Evolutionary conservation across 805 yeast species (phyloP).

Genomic region (Candida corydali): DNA sequence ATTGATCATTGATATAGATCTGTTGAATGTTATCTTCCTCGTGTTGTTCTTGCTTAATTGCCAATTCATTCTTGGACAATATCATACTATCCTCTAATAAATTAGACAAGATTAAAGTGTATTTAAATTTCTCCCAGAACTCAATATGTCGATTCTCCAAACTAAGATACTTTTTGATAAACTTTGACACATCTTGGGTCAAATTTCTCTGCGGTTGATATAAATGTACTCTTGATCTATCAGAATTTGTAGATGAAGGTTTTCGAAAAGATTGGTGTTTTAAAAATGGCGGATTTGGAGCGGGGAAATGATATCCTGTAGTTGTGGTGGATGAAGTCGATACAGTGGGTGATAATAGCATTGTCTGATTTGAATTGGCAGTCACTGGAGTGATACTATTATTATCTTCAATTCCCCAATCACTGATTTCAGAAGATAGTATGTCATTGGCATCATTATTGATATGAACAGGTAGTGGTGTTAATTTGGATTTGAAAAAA

Average conservation of each 20-base stretch:
- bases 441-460: background rate
- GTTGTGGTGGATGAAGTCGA: slow-evolving; percentile 3
- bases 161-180: slow-evolving; percentile 25
- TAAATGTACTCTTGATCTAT: background rate
- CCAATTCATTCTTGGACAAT: slow-evolving; percentile 39
- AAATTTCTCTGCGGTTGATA: background rate
- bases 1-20: slow-evolving; percentile 10
- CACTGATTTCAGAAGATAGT: slow-evolving; percentile 2
- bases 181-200: slow-evolving; percentile 13
- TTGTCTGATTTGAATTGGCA: background rate
- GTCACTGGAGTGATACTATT: slow-evolving; percentile 1
- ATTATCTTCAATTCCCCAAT: slow-evolving; percentile 35
- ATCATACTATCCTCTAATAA: slow-evolving; percentile 38
- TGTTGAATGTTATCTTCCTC: background rate
- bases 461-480: background rate
- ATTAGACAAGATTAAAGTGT: slow-evolving; percentile 33
- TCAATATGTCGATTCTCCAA: slow-evolving; percentile 13
- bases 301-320: slow-evolving; percentile 1
- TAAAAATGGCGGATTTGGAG: slow-evolving; percentile 2
- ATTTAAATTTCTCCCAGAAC: slow-evolving; percentile 41
- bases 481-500: background rate
- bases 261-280: background rate
- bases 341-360: background rate
- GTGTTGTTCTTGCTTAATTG: background rate
- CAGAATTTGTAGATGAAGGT: slow-evolving; percentile 1